Evolutionary conservation across 208 protist species (phyloP), one percentile per base, ranked within the genome.

Genomic region (Trypanosoma platydactyli): DNA sequence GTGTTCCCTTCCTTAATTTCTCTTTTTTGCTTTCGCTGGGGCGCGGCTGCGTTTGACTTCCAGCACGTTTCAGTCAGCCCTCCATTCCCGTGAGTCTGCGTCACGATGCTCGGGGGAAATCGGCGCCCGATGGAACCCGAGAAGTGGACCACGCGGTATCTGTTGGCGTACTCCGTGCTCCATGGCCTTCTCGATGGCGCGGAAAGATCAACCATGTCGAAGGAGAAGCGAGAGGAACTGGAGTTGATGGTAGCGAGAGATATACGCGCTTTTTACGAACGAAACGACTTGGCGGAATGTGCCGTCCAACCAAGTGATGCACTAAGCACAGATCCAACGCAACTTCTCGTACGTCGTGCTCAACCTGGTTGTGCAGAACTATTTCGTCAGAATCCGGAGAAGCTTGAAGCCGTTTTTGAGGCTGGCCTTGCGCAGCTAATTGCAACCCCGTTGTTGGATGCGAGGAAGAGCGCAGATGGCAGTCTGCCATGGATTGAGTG

Each of bases 111-210:
- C 5, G 41, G 25, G 45, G 46, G 12, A 35, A 58, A 65, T 57
- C 55, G 61, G 30, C n/a, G 79, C 35, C 69, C 74, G n/a, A 67
- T 73, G 65, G 64, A 79, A n/a, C 75, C 84, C 5, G 24, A 49
- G 27, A 81, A 71, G 53, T 91, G 84, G 84, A 73, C 51, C 35
- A 68, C 74, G 51, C 25, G 60, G 46, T 54, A 79, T 35, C 73
- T 91, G 20, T 60, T 83, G 20, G 46, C 58, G 11, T 91, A 87
- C 67, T 50, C 55, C 20, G 25, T 25, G 9, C 41, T 76, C 56
- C 73, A 83, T 63, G 35, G 71, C 27, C 15, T 63, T 7, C 7
- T 38, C 9, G 6, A 29, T 48, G 66, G 57, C 77, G 41, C 45
- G 73, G n/a, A 12, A 30, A 33, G 33, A 5, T 22, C 9, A 29